Evolutionary conservation across 305 asterid genomes (phyloP).

Genomic region (Fraxinus albicans): DNA sequence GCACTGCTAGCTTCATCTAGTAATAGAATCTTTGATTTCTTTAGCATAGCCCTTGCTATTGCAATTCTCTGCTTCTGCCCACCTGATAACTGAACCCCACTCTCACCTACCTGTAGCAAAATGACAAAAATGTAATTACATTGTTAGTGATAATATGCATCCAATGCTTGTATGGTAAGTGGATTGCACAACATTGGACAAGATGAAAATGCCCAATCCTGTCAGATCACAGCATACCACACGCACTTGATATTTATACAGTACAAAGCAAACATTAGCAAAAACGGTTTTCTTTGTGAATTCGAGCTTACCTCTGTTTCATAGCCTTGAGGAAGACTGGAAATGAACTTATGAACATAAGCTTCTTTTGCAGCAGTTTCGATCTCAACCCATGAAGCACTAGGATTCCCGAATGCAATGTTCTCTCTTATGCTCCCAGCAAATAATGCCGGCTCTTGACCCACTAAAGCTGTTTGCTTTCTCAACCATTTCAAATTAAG

Average conservation of each 20-base stretch:
- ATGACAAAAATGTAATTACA: slow-evolving; percentile 5
- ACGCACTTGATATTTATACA: neutral
- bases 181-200: neutral
- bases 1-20: slow-evolving; percentile 94
- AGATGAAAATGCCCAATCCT: neutral
- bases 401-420: slow-evolving; percentile 64
- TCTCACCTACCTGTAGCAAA: slow-evolving; percentile 63
- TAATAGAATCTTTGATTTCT: slow-evolving; percentile 61
- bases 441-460: slow-evolving; percentile 82
- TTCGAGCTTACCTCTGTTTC: slow-evolving; percentile 64
- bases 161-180: neutral
- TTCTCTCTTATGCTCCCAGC: slow-evolving; percentile 79
- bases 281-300: neutral
- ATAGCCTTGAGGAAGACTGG: slow-evolving; percentile 81
- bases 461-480: slow-evolving; percentile 65
- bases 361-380: slow-evolving; percentile 84
- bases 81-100: slow-evolving; percentile 81
- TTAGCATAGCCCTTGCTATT: slow-evolving; percentile 73
- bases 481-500: slow-evolving; percentile 72
- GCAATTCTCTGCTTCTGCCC: slow-evolving; percentile 93
- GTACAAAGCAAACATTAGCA: neutral
- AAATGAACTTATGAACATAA: slow-evolving; percentile 71
- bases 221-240: neutral
- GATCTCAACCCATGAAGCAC: slow-evolving; percentile 75
- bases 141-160: neutral